These are phyloP conservation scores for Metschnikowia koreensis DNA, from an alignment of 805 yeast genomes.

Conservation along the genomic window DNA sequence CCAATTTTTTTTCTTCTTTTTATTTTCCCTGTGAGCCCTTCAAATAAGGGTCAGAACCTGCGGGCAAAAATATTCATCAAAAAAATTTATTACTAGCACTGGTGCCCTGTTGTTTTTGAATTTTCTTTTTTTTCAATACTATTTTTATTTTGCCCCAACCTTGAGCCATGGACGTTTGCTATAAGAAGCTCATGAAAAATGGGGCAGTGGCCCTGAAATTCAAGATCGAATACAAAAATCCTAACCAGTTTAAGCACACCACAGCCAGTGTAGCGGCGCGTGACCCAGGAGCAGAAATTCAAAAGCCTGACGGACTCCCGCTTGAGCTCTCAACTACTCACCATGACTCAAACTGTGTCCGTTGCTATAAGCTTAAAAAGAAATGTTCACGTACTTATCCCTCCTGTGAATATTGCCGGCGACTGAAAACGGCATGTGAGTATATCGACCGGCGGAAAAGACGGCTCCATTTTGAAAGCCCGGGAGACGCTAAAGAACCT, in stretches of 20 bases:
- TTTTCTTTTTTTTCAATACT: not conserved
- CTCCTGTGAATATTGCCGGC: constrained; percentile 35
- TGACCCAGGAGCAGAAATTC: constrained; percentile 5
- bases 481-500: not conserved
- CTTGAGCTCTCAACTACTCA: constrained; percentile 22
- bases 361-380: constrained; percentile 43
- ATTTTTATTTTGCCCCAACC: not conserved
- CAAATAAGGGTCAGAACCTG: too few species aligned
- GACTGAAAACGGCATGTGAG: constrained; percentile 36
- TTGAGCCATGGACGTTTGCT: constrained; percentile 33
- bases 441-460: constrained; percentile 34
- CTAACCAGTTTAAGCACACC: constrained; percentile 1
- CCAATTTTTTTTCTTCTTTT: not conserved
- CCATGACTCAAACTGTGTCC: constrained; percentile 37
- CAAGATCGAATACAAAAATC: constrained; percentile 19
- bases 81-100: not conserved
- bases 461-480: constrained; percentile 15
- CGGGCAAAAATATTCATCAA: too few species aligned
- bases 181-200: constrained; percentile 38
- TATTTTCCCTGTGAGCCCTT: too few species aligned
- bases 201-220: constrained; percentile 39
- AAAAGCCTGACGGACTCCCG: constrained; percentile 6
- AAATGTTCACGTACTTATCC: constrained; percentile 42
- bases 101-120: not conserved
- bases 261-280: constrained; percentile 3